Evolutionary conservation across 768 basidiomycete genomes (phyloP), one percentile per base, ranked within the genome.

Genomic region (Russula griseocarnosa): DNA sequence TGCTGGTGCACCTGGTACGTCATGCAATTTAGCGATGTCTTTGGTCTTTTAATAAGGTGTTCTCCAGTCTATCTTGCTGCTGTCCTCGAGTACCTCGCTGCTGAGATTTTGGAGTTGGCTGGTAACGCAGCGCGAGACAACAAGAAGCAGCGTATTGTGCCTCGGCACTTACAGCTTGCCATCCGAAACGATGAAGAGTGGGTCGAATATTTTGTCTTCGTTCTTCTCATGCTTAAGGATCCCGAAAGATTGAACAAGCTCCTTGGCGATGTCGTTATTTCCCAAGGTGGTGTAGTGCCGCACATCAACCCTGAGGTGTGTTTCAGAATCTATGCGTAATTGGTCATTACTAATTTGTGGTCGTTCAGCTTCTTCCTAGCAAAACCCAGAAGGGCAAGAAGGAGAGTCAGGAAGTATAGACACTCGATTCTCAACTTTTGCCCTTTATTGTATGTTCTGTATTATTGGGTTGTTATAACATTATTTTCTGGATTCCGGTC

Each of bases 61-160:
- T 5, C 42, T 10, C 50, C 70, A 90, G 91, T 95, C 53, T 95
- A 95, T 77, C 87, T 94, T 68, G 93, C 92, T 58, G 92, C 92
- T 52, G 93, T 94, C 62, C 86, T 95, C 63, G 94, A 94, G 73
- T 93, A 96, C 76, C 83, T 95, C 65, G 86, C 92, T 46, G 94
- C 94, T 52, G 94, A 96, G 75, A 94, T 96, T 74, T 84, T 96
- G 70, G 94, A 96, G 78, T 80, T 96, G 50, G 93, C 94, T 65
- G 94, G 94, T 42, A 90, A 91, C 62, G 90, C 91, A 40, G 90
- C 91, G 49, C 88, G 90, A 62, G 90, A 90, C 77, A 92, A 92
- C 82, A 92, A 92, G 82, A 92, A 94, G 79, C 89, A 92, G 68
- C 92, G 94, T 84, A 95, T 96, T 72, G 91, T 95, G 30, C 94